Base-by-base conservation (phyloP, 2,329 filamentous ascomycete genomes). In the Trichoderma sp. region DNA sequence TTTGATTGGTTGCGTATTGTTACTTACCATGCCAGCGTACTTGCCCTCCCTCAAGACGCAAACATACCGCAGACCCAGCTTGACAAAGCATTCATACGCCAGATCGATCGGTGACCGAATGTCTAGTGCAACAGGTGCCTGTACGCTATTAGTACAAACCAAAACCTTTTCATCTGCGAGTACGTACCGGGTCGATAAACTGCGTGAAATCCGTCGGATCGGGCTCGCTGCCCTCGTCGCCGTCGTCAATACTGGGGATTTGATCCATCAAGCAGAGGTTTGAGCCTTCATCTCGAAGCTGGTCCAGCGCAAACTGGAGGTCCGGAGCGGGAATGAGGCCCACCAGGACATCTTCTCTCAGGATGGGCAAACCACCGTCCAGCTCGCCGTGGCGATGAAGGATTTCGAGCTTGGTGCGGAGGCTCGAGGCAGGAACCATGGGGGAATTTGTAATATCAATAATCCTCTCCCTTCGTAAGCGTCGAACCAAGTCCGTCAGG, bases 61-160 rank as follows among this genome's bases (percentile, higher is more conserved):
- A 59, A 99, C 90, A 78, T 97, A 98, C 70, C 95, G 85, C 71
- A 99, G 80, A 1, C 95, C 95, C 9, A 99, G 84, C 80, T 99
- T 99, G 60, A 92, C 92, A 77, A 98, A 99, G 74, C 93, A 94
- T 77, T 99, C 95, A 74, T 97, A 97, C 4, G 97, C 95, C 45
- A 99, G 81, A 76, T 98, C 94, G 87, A 98, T 94, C 0, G 95
- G 92, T 0, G 91, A 95, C 72, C 90, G 88, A 34, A 97, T 91
- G 75, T 99, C 95, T 27, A 99, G 83, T 13, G 94, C 87, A 15
- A 99, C 87, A 0, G 95, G 95, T 2, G 94, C 91, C 87, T 90
- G 53, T n/a, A 48, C 13, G 34, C 76, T 70, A n/a, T 64, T 56
- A 56, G 59, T 13, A 34, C 32, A 3, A 1, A 34, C 56, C 45